Base-by-base conservation (phyloP, 2,329 filamentous ascomycete species). In the Elsinoe batatas region DNA sequence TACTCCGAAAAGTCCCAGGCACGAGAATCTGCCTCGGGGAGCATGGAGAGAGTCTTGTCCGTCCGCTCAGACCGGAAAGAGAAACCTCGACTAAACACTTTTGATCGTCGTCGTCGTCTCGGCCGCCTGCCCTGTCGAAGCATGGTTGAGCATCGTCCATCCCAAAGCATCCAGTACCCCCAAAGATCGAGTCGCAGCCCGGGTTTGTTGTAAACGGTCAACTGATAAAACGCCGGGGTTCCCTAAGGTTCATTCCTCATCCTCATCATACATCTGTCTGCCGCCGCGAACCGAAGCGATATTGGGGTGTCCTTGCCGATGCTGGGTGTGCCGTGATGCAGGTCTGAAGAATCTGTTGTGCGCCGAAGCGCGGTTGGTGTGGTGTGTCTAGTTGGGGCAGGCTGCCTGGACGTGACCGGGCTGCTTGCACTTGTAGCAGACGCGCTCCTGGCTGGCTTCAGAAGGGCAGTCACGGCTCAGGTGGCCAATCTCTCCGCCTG, bases 381-480 rank as follows among this genome's bases (percentile, higher is more conserved):
- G 30, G 44, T 33, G 44, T 38, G 57, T 65, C 74, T 86, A 88
- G 79, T 87, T 90, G 68, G 91, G 88, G 85, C 93, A 98, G 67
- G 87, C 83, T 65, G 88, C 83, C 82, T 96, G 91, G 71, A 97
- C 86, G 76, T 96, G 91, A 65, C 91, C 91, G 64, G 83, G 80
- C 73, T 85, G 79, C 76, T 83, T 83, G 80, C 83, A 97, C 80
- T 94, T 95, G 83, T 98, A 98, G 85, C 93, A 98, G 71, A 95
- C 90, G 72, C 94, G 91, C 81, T 97, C 91, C 68, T 82, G 81
- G 64, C 84, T 82, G 58, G 88, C 87, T 76, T 95, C 91, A 71
- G 91, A 91, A 66, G 91, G 87, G 81, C 93, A 98, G 74, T 98
- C 93, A 63, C 91, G 87, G 63, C 88, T 94, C 72, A 96, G 83